These are phyloP conservation scores for Lachnellula hyalina DNA, from an alignment of 2,329 filamentous ascomycete genomes.

Conservation along the genomic window DNA sequence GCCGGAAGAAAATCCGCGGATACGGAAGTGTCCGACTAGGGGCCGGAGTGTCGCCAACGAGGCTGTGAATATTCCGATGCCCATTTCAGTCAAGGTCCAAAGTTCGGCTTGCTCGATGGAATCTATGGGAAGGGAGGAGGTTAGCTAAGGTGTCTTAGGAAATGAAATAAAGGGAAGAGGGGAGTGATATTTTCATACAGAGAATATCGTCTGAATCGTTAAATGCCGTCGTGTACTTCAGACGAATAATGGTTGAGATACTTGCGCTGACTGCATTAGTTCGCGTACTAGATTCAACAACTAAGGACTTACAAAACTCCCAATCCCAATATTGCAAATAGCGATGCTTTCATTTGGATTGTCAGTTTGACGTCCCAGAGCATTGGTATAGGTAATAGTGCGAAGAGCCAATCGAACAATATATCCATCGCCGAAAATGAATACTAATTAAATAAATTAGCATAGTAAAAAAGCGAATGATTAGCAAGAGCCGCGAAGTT, in stretches of 20 bases:
- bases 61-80: constrained; percentile 37
- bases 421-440: constrained; percentile 41
- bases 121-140: too few relatives aligned
- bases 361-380: constrained; percentile 35
- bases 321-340: constrained; percentile 15
- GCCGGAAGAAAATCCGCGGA: too few relatives aligned
- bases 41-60: constrained; percentile 38
- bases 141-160: too few relatives aligned
- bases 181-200: constrained; percentile 30
- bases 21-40: constrained; percentile 18
- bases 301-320: constrained; percentile 14
- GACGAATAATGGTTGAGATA: neutral
- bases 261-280: neutral
- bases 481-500: too few relatives aligned
- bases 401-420: constrained; percentile 43
- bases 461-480: too few relatives aligned
- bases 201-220: constrained; percentile 1
- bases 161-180: too few relatives aligned
- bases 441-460: constrained; percentile 1
- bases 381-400: constrained; percentile 38
- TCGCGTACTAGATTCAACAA: neutral
- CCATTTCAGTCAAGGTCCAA: constrained; percentile 39
- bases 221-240: neutral
- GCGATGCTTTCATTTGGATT: constrained; percentile 36
- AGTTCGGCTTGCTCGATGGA: too few relatives aligned